Percentiles rank a stretch among this genome's conserved stretches.
Conservation (phyloP, 2,329 filamentous ascomycete genomes). For the Stagonosporopsis cucurbitacearum region DNA sequence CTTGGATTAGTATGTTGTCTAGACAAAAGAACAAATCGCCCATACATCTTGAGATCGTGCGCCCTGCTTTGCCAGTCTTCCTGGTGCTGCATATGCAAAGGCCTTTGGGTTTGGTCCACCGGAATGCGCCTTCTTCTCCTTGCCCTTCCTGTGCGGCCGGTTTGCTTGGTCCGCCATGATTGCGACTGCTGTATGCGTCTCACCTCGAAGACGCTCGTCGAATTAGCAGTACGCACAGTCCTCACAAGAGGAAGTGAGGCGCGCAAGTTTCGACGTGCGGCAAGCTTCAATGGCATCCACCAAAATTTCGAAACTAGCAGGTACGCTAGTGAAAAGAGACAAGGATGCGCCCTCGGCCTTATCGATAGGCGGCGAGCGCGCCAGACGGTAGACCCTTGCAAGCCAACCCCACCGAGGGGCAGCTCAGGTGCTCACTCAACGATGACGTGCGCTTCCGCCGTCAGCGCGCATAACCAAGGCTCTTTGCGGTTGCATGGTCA, state of each 20-base stretch:
- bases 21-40: not conserved
- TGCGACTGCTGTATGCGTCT: slow-evolving; percentile 7
- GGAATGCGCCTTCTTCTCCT: slow-evolving; percentile 83
- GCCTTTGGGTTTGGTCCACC: slow-evolving; percentile 85
- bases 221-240: not conserved
- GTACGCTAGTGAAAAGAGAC: slow-evolving; percentile 28
- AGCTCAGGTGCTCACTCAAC: slow-evolving; percentile 6
- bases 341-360: slow-evolving; percentile 33
- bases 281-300: slow-evolving; percentile 20
- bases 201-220: not conserved
- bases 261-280: slow-evolving; percentile 12
- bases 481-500: slow-evolving; percentile 18
- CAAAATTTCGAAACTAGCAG: slow-evolving; percentile 44
- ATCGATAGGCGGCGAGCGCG: slow-evolving; percentile 39
- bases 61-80: slow-evolving; percentile 77
- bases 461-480: slow-evolving; percentile 36
- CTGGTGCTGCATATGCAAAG: slow-evolving; percentile 83
- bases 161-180: slow-evolving; percentile 75
- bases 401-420: slow-evolving; percentile 16
- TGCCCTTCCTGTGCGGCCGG: slow-evolving; percentile 82
- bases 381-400: not conserved
- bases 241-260: not conserved
- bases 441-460: slow-evolving; percentile 17
- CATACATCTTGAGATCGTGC: slow-evolving; percentile 74
- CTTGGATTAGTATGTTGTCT: slow-evolving; percentile 5